Evolutionary conservation across 257 asterid species (phyloP), one percentile per base, ranked within the genome.

Genomic region (Solanum pimpinellifolium): DNA sequence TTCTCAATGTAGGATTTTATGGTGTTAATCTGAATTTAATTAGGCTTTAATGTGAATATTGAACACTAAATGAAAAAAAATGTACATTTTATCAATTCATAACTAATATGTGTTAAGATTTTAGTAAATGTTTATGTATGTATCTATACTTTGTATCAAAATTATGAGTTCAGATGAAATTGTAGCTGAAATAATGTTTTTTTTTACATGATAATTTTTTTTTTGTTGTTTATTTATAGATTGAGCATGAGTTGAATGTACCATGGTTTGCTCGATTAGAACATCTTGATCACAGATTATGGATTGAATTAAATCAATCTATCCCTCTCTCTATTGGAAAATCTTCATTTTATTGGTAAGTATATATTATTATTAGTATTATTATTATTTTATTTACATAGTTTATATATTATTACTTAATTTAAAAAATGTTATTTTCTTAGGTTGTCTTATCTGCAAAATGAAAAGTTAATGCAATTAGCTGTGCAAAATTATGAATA

Each of bases 261-360:
- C 94, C 94, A 7, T 94, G 98, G 98, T 44, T 75, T 47, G 90
- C 93, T 88, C 92, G 96, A 7, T 80, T 93, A 37, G 96, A 94
- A 88, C 95, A 90, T 41, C 93, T 92, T 74, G 92, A 92, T 65
- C 94, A 93, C 18, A 90, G 96, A 77, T 88, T 88, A 72, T 94
- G 96, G 94, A 94, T 94, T 27, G 98, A 94, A 89, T 92, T 90
- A 81, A 86, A 68, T 72, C 86, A 85, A 84, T 81, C 18, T 39
- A 83, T 87, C 73, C 90, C 90, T 39, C 76, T 85, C 11, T 87
- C 90, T 91, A 44, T 75, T 13, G 94, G 90, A 60, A 93, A 91
- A 84, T 89, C 91, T 37, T 89, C 95, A 31, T 90, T 85, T 89
- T 89, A 88, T 87, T 87, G 93, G 97, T 94, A 76, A 60, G 11